Evolutionary conservation across 2,329 filamentous ascomycete species (phyloP), one percentile per base, ranked within the genome.

Genomic region (Fusarium sp.): DNA sequence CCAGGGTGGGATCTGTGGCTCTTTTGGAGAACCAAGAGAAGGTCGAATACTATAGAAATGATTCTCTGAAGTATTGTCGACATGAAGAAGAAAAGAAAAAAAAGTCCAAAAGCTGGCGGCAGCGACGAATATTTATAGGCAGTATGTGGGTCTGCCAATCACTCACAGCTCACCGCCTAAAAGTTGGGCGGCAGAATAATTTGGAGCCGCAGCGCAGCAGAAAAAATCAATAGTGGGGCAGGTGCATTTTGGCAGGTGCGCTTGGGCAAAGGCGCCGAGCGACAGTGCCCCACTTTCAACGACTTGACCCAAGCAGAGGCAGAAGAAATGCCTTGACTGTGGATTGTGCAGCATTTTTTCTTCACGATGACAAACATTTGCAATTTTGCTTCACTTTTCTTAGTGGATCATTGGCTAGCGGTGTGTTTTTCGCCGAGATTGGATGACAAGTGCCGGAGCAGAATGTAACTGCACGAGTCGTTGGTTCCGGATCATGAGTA

Each of bases 1-100:
- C 73, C 73, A 75, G 73, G 73, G 90, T 95, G 89, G 90, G 90
- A 89, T 94, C 91, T 95, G 92, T 94, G 89, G 92, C 94, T 97
- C 87, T 87, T 92, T 88, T 94, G 88, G 89, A 90, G 89, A 95
- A 91, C 90, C 93, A 91, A 96, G 92, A 93, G 90, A 88, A 87
- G 88, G 92, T 94, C 90, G 90, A 93, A 88, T 91, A 95, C 94
- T 97, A 94, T 95, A 97, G 92, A 97, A 97, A 93, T 93, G 93
- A 95, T 95, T 95, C 92, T 94, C 83, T 72, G 82, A 87, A 87
- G 85, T 88, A 88, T 88, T 87, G 86, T 89, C 87, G 86, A 86
- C 85, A 82, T 87, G 80, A 85, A 81, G 82, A 88, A 85, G 82
- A 84, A 84, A 84, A 80, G 58, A 82, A 83, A 79, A 83, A 77